Base-by-base conservation (phyloP, 2,329 filamentous ascomycete genomes). In the Colletotrichum melonis region DNA sequence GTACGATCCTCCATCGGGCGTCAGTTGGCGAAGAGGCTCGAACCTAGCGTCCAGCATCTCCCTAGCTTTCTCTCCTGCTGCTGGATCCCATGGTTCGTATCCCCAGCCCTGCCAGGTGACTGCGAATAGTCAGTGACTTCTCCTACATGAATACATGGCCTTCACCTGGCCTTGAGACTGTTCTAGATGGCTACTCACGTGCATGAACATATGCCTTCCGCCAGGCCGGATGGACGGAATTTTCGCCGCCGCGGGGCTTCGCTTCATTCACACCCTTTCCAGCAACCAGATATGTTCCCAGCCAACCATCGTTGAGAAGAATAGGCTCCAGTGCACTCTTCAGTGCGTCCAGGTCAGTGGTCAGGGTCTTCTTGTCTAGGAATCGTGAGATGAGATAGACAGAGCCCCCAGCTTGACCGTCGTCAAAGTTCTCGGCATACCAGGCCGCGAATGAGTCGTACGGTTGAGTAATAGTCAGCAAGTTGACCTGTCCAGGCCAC, bases 141-240 rank as follows among this genome's bases (percentile, higher is more conserved):
- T 42, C n/a, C 38, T 12, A 14, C 12, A 22, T 12, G 16, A 5
- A 3, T 4, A 22, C 2, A 14, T 5, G 5, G 3, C 42, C 42
- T 22, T 22, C 14, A 49, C 5, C 4, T 1, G n/a, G 22, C 30
- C 14, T 42, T n/a, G 57, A 24, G 22, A 9, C 11, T 8, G 7
- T 22, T 9, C n/a, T 26, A 11, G 8, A 19, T 28, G 32, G 7
- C 32, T 16, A 82, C 84, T 78, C 78, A 86, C 86, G 74, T 0
- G 80, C 75, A 67, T 74, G 84, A 70, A 84, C 75, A 1, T 80
- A 77, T 1, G 84, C 81, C 3, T 81, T 79, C 52, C 88, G 81
- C 87, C 87, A 89, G 1, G 86, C 86, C 4, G 87, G 86, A 74
- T 86, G 86, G 54, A 87, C 81, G 3, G 85, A 82, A 7, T 83